These are phyloP conservation scores for Talaromyces verruculosus DNA, from an alignment of 2,329 filamentous ascomycete genomes.

Conservation along the genomic window DNA sequence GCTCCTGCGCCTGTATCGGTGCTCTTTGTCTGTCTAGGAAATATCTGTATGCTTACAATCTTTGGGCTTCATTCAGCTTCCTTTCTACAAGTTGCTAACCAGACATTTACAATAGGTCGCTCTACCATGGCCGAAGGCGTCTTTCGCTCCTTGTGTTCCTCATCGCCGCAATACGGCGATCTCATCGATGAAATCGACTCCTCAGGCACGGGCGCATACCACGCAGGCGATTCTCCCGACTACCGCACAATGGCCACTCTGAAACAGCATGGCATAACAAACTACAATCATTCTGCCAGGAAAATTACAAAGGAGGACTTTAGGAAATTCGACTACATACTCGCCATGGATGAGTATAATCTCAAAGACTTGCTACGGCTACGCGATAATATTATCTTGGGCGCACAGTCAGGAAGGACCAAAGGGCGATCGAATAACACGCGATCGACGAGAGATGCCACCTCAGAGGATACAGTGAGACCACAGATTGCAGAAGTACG, in stretches of 20 bases:
- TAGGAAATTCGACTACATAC: conserved; percentile 82
- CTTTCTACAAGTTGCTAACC: background rate
- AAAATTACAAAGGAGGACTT: conserved; percentile 75
- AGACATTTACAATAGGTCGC: conserved; percentile 47
- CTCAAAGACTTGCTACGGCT: conserved; percentile 66
- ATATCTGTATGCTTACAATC: conserved; percentile 64
- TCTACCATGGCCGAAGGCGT: conserved; percentile 97
- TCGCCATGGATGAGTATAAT: conserved; percentile 91
- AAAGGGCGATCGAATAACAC: conserved; percentile 25
- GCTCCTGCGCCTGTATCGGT: conserved; percentile 58
- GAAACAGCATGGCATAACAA: conserved; percentile 68
- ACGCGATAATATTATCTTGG: conserved; percentile 48
- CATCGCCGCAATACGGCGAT: conserved; percentile 61
- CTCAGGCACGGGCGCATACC: conserved; percentile 87
- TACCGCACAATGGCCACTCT: conserved; percentile 80
- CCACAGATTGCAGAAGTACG: conserved; percentile 58
- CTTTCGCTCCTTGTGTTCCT: conserved; percentile 60
- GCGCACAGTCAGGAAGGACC: background rate
- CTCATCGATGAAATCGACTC: conserved; percentile 73
- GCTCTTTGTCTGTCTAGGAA: conserved; percentile 93
- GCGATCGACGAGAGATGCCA: background rate
- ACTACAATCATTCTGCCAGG: conserved; percentile 75
- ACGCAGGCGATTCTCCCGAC: conserved; percentile 74
- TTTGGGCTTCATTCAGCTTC: too few relatives aligned
- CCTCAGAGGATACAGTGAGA: conserved; percentile 31